Conservation (phyloP, 441 rosid species). For the Erysimum pusillum region DNA sequence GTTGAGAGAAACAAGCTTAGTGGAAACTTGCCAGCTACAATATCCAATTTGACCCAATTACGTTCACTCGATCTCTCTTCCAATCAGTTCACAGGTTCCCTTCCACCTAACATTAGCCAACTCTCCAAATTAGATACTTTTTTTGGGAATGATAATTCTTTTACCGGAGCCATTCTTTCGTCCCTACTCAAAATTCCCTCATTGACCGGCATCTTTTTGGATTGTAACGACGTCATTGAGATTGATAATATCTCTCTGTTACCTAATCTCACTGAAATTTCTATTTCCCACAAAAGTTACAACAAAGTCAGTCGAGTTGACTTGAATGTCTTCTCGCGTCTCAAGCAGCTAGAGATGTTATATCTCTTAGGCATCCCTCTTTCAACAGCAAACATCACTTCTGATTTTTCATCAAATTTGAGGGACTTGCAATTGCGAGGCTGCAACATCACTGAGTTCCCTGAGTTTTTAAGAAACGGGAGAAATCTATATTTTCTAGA, state of each 20-base stretch:
- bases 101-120: neutral
- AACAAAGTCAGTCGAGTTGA: neutral
- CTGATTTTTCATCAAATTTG: neutral
- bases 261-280: neutral
- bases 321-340: neutral
- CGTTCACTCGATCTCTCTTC: neutral
- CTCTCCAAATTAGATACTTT: neutral
- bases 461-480: neutral
- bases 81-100: neutral
- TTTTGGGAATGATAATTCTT: neutral
- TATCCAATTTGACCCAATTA: neutral
- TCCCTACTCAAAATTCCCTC: neutral
- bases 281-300: too few relatives aligned
- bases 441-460: neutral
- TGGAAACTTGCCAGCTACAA: neutral
- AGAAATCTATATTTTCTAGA: neutral
- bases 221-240: neutral
- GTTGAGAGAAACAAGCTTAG: neutral
- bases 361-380: neutral
- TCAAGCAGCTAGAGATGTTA: neutral
- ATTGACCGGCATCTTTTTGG: rapidly evolving
- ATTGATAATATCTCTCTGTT: neutral
- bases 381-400: neutral
- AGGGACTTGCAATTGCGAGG: rapidly evolving
- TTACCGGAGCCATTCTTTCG: neutral